phyloP scores from a whole-genome alignment of 139 green algal species.

The Chlorella sp. region DNA sequence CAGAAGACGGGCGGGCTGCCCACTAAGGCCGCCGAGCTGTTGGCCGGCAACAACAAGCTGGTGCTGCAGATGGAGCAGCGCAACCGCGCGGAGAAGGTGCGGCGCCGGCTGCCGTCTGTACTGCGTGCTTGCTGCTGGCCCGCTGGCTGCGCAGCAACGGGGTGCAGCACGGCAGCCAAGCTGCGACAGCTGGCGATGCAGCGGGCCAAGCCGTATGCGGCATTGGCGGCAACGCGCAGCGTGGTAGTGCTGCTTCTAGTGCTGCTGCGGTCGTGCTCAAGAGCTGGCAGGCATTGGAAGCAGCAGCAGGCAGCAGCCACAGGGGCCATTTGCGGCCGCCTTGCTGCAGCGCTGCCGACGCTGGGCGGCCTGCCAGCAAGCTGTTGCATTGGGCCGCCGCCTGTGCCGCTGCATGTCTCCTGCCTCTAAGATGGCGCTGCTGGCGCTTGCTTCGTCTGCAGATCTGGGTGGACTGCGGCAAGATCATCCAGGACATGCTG shows the following conservation, averaged over 20 bases:
- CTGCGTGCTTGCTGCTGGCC: no score
- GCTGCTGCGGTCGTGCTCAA: no score
- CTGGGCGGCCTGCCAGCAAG: not conserved
- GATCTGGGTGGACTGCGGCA: conserved; percentile 47
- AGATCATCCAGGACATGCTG: conserved; percentile 46
- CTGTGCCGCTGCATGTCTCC: no score
- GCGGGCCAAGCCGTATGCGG: no score
- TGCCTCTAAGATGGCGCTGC: not conserved
- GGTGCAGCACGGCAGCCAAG: no score
- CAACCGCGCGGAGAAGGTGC: conserved; percentile 27
- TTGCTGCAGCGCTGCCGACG: not conserved
- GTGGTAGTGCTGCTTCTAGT: no score
- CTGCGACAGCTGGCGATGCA: no score
- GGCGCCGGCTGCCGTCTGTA: no score
- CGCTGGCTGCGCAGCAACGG: no score
- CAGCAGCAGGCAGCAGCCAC: not conserved
- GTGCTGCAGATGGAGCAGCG: conserved; percentile 39
- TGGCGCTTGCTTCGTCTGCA: not conserved
- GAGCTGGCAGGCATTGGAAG: no score
- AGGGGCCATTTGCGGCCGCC: not conserved
- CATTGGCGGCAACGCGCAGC: no score
- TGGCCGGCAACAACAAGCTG: conserved; percentile 7
- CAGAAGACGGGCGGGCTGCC: conserved; percentile 32
- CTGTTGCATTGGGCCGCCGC: no score
- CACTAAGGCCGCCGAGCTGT: conserved; percentile 14